Evolutionary conservation across 768 basidiomycete species (phyloP).

Genomic region (Hericium alpestre): DNA sequence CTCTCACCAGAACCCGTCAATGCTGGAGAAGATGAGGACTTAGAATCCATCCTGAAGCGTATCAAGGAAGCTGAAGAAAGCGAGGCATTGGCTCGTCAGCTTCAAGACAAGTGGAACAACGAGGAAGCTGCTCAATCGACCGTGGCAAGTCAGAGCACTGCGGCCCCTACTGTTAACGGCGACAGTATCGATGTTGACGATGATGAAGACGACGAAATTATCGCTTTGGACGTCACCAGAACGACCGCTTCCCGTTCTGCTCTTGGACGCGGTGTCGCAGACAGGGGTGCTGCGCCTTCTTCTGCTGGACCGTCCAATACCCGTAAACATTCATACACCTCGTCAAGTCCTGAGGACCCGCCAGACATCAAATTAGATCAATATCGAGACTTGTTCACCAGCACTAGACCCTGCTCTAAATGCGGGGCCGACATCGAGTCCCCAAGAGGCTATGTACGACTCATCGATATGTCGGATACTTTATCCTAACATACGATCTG

Average conservation of each 20-base stretch:
- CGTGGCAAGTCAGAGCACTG: neutral
- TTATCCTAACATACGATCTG: slow-evolving; percentile 15
- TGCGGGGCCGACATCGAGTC: slow-evolving; percentile 27
- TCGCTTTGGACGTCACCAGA: too few relatives aligned
- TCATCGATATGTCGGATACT: neutral
- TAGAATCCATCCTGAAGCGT: slow-evolving; percentile 29
- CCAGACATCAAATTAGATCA: slow-evolving; percentile 15
- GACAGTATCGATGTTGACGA: neutral
- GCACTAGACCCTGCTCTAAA: slow-evolving; percentile 26
- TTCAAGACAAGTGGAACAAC: slow-evolving; percentile 24
- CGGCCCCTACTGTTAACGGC: too few relatives aligned
- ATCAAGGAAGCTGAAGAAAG: slow-evolving; percentile 35
- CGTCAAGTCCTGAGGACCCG: neutral
- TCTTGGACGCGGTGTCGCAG: too few relatives aligned
- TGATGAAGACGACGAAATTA: neutral
- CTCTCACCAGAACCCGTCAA: too few relatives aligned
- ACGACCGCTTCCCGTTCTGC: too few relatives aligned
- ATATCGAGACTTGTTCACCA: slow-evolving; percentile 27
- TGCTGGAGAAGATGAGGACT: slow-evolving; percentile 24
- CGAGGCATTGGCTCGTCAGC: slow-evolving; percentile 26
- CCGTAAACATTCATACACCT: too few relatives aligned
- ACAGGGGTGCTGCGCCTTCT: too few relatives aligned
- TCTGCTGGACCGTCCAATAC: too few relatives aligned
- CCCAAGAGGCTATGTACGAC: slow-evolving; percentile 34
- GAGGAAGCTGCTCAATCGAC: slow-evolving; percentile 3